phyloP scores from a whole-genome alignment of 805 yeast species.

The Candida odintsovae region DNA sequence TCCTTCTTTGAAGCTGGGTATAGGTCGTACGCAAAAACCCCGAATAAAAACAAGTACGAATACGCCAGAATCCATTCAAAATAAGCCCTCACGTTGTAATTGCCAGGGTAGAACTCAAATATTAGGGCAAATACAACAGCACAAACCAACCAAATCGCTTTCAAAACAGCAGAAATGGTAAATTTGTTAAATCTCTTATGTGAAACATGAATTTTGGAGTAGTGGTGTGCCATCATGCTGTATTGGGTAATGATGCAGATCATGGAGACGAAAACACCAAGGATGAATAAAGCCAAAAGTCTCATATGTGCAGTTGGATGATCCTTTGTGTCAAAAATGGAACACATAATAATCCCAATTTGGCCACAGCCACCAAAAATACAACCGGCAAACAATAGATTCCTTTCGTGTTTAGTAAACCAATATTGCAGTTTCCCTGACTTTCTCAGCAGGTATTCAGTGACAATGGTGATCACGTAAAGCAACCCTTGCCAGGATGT shows the following conservation, averaged over 20 bases:
- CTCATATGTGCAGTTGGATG: slow-evolving; percentile 53
- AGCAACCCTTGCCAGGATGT: slow-evolving; percentile 73
- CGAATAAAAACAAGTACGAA: slow-evolving; percentile 68
- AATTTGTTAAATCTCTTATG: slow-evolving; percentile 34
- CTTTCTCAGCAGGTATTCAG: slow-evolving; percentile 59
- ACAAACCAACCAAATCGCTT: slow-evolving; percentile 56
- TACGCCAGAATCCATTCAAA: slow-evolving; percentile 88
- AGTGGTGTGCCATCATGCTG: slow-evolving; percentile 39
- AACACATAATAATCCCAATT: slow-evolving; percentile 65
- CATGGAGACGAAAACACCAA: slow-evolving; percentile 51
- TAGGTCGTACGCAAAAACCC: slow-evolving; percentile 64
- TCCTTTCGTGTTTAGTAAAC: slow-evolving; percentile 33
- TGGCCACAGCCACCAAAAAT: slow-evolving; percentile 53
- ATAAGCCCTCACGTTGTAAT: slow-evolving; percentile 26
- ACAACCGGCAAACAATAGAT: slow-evolving; percentile 35
- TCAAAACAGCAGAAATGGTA: slow-evolving; percentile 45
- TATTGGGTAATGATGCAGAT: slow-evolving; percentile 41
- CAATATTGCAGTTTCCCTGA: slow-evolving; percentile 42
- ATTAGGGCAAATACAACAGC: slow-evolving; percentile 57
- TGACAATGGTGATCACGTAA: slow-evolving; percentile 54
- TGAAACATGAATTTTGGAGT: slow-evolving; percentile 29
- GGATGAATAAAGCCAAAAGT: slow-evolving; percentile 72
- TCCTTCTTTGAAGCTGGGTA: slow-evolving; percentile 48
- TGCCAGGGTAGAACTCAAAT: slow-evolving; percentile 52
- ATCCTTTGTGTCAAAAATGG: slow-evolving; percentile 62